Conservation (phyloP, 2,329 filamentous ascomycete genomes). For the Trichoderma polysporum region DNA sequence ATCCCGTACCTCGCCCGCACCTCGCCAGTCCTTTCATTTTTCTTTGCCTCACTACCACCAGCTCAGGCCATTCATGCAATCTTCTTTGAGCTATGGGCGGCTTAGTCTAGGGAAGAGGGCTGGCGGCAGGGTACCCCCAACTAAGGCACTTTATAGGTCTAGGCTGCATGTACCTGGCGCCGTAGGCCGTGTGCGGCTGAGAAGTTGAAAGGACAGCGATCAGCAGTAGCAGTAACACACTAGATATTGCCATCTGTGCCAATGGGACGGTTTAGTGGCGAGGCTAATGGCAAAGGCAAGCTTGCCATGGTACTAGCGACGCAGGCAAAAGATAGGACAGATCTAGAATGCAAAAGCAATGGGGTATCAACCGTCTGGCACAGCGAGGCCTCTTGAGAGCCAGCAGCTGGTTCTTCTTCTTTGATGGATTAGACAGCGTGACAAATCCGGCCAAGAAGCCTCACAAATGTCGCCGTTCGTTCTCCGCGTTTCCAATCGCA, state of each 20-base stretch:
- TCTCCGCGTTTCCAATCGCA: background rate
- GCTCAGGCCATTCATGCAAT: background rate
- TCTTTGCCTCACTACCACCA: background rate
- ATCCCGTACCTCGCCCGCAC: background rate
- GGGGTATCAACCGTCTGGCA: background rate
- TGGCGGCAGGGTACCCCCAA: background rate
- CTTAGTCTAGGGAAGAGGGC: background rate
- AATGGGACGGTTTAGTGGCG: slow-evolving; percentile 6
- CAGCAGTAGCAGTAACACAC: slow-evolving; percentile 9
- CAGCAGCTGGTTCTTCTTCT: background rate
- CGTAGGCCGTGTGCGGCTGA: slow-evolving; percentile 16
- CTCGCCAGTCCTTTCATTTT: too few species aligned
- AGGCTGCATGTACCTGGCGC: background rate
- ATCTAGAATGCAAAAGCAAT: background rate
- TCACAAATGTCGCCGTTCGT: background rate
- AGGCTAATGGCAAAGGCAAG: slow-evolving; percentile 5
- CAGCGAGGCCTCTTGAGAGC: background rate
- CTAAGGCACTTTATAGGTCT: background rate
- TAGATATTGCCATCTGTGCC: slow-evolving; percentile 3
- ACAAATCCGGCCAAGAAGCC: too few species aligned
- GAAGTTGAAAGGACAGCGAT: background rate
- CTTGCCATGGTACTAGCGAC: slow-evolving; percentile 6
- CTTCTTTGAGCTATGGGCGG: background rate
- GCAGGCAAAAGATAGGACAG: background rate
- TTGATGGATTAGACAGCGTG: background rate